phyloP scores from a whole-genome alignment of 177 flowering plant genomes.

The Vitis hybrid region DNA sequence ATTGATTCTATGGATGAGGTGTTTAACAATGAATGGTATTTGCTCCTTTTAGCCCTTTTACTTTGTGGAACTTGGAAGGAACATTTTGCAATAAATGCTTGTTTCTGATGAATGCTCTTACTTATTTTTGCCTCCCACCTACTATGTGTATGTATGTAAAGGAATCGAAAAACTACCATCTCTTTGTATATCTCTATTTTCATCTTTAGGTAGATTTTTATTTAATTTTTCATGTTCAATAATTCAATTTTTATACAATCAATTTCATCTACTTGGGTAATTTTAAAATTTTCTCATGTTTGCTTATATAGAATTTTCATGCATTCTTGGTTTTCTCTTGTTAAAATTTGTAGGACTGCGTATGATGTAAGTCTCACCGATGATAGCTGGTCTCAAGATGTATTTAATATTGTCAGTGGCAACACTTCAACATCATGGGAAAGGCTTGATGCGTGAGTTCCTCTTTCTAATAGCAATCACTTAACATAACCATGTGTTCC shows the following conservation, averaged over 20 bases:
- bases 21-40: no score
- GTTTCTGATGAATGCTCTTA: no score
- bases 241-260: no score
- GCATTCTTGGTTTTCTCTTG: background rate
- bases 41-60: no score
- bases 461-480: background rate
- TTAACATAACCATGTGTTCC: no score
- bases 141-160: no score
- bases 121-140: no score
- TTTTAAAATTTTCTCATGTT: background rate
- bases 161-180: no score
- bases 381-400: slow-evolving; percentile 71
- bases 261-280: background rate
- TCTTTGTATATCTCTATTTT: no score
- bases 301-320: background rate
- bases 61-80: no score
- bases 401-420: slow-evolving; percentile 64
- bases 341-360: slow-evolving; percentile 57
- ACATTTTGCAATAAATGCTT: no score
- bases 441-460: slow-evolving; percentile 85
- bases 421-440: slow-evolving; percentile 87
- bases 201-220: background rate
- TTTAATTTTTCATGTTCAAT: background rate
- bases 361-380: slow-evolving; percentile 84
- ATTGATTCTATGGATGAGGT: background rate